phyloP scores from a whole-genome alignment of 179 eudicot species.

The Camellia oleifera region DNA sequence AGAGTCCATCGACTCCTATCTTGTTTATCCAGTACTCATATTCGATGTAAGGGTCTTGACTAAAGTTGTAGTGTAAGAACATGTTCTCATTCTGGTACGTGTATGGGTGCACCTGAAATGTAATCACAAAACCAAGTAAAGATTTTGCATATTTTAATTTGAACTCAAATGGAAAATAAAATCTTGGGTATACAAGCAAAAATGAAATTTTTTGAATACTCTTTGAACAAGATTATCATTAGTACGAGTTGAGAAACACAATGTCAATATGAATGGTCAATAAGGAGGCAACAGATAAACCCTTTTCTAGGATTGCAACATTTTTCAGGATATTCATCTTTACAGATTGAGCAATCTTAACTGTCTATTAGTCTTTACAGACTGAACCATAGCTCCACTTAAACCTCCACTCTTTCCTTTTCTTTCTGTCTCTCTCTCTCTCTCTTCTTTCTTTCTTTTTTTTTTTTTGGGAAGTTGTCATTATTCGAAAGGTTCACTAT shows the following conservation, averaged over 20 bases:
- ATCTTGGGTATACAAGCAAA: not conserved
- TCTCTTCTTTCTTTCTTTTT: not conserved
- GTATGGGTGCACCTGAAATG: constrained; percentile 84
- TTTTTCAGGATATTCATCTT: not conserved
- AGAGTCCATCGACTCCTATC: constrained; percentile 85
- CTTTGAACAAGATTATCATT: not conserved
- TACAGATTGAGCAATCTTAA: too few relatives aligned
- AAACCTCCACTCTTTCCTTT: not conserved
- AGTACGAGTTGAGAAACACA: not conserved
- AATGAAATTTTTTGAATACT: not conserved
- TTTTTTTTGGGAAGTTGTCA: not conserved
- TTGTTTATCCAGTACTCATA: constrained; percentile 81
- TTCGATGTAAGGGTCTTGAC: constrained; percentile 75
- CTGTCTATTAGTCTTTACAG: too few relatives aligned
- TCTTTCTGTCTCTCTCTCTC: not conserved
- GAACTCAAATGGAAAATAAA: not conserved
- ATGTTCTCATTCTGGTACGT: constrained; percentile 79
- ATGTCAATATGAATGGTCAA: not conserved
- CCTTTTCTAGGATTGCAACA: not conserved
- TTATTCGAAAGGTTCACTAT: not conserved
- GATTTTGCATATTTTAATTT: not conserved
- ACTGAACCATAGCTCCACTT: not conserved
- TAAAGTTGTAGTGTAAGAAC: constrained; percentile 66
- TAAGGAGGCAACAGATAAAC: not conserved
- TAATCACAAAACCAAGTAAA: not conserved